These are phyloP conservation scores for Lasiosphaeris hirsuta DNA, from an alignment of 495 filamentous ascomycete genomes.

Conservation along the genomic window DNA sequence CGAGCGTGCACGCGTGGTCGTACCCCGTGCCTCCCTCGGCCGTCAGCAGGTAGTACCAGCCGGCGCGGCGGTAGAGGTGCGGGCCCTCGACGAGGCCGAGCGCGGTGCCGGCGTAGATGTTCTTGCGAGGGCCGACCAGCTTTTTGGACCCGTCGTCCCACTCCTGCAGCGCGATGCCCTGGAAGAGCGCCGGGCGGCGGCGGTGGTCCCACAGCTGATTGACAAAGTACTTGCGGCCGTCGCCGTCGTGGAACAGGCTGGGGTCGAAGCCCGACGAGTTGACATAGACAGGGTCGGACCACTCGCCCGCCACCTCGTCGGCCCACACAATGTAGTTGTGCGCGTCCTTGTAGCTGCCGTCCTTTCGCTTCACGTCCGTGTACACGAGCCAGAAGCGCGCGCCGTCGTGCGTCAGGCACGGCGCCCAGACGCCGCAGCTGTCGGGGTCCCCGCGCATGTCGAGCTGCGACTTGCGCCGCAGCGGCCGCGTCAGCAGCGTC, in stretches of 20 bases:
- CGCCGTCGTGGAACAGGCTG: conserved; percentile 56
- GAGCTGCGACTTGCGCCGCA: conserved; percentile 56
- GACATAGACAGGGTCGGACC: conserved; percentile 53
- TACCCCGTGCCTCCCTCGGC: conserved; percentile 64
- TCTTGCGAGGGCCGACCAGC: conserved; percentile 46
- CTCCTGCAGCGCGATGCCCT: conserved; percentile 49
- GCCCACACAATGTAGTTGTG: conserved; percentile 54
- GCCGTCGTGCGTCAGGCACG: conserved; percentile 56
- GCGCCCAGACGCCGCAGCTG: conserved; percentile 63
- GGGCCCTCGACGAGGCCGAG: conserved; percentile 58
- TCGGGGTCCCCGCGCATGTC: conserved; percentile 58
- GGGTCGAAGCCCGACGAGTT: conserved; percentile 58
- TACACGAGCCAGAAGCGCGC: conserved; percentile 56
- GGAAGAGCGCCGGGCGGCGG: conserved; percentile 41
- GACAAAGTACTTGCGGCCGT: conserved; percentile 53
- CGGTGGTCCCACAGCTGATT: conserved; percentile 55
- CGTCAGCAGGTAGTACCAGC: conserved; percentile 65
- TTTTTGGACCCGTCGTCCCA: conserved; percentile 42
- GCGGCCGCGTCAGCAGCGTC: conserved; percentile 55
- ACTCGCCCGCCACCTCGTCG: conserved; percentile 47
- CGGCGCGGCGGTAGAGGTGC: conserved; percentile 61
- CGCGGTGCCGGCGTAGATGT: conserved; percentile 55
- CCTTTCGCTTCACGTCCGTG: conserved; percentile 56
- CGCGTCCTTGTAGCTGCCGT: conserved; percentile 52
- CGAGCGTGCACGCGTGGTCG: conserved; percentile 52